Evolutionary conservation across 352 stramenopile species (phyloP), one percentile per base, ranked within the genome.

Genomic region (Poterioochromonas sp.): DNA sequence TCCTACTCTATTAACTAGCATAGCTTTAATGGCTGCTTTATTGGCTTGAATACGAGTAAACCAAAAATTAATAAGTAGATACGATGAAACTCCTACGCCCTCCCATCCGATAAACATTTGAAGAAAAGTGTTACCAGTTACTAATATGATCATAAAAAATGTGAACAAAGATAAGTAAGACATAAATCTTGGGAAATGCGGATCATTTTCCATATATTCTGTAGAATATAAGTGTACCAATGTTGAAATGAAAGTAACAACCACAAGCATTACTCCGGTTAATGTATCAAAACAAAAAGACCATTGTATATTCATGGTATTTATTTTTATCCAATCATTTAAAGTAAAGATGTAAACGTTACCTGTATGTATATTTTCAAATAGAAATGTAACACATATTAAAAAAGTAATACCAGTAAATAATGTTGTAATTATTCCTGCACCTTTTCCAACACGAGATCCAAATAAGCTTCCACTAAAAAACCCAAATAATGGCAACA

Each of bases 51-150:
- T 83, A 44, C 82, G 54, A 49, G 81, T 86, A 83, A 84, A 86
- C 83, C 83, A 87, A 86, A 86, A 86, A 85, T 87, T 86, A 86
- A 86, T 87, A 12, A 86, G 68, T 68, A 86, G 81, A 84, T 84
- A 87, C 82, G 82, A 87, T 84, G 73, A 86, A 26, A 86, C 76
- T 65, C 83, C 83, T 83, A 86, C 79, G 80, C 83, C 81, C 82
- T 86, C 83, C 83, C 83, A 86, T 49, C 83, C 83, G 1, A 86
- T 58, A 83, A 86, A 86, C 44, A 86, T 87, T 84, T 83, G 77
- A 43, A 83, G 44, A 76, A 81, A 83, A 71, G 11, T 71, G 32
- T 71, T 44, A 35, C 8, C 62, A 71, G 62, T 71, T 71, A 71
- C 80, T 78, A 88, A 79, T 76, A 87, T 85, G 53, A 87, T 43